phyloP scores from a whole-genome alignment of 768 basidiomycete species.

The Phaeotremella skinneri region DNA sequence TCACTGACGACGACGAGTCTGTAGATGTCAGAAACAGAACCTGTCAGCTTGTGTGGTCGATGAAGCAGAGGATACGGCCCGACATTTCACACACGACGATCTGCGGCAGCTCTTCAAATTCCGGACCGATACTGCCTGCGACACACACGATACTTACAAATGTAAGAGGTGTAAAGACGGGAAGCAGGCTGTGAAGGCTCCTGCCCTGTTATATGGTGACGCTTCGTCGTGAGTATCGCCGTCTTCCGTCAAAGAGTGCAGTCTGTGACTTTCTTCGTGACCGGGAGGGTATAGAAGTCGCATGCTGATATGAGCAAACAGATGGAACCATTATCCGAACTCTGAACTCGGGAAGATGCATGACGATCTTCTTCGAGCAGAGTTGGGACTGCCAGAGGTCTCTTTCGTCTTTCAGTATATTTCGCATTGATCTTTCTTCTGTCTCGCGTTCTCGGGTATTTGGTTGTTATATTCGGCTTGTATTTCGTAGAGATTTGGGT shows the following conservation, averaged over 20 bases:
- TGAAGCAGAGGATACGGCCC: constrained; percentile 89
- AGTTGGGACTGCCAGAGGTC: constrained; percentile 75
- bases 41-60: constrained; percentile 98
- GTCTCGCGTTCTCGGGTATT: too few relatives aligned
- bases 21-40: constrained; percentile 73
- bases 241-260: not conserved
- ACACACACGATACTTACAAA: constrained; percentile 98
- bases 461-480: not conserved
- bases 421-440: constrained; percentile 34
- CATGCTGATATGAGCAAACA: constrained; percentile 47
- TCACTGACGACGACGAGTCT: not conserved
- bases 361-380: constrained; percentile 89
- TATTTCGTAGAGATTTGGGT: not conserved
- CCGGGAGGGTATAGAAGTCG: too few relatives aligned
- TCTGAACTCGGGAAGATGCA: constrained; percentile 83
- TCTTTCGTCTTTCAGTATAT: constrained; percentile 92
- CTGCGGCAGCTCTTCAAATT: constrained; percentile 88
- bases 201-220: constrained; percentile 89
- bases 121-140: constrained; percentile 78
- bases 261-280: too few relatives aligned
- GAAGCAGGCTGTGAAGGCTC: constrained; percentile 74
- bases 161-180: constrained; percentile 69
- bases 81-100: constrained; percentile 87
- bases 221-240: constrained; percentile 79
- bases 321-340: constrained; percentile 98